phyloP scores from a whole-genome alignment of 768 basidiomycete species.

The Leccinum rimulosum region DNA sequence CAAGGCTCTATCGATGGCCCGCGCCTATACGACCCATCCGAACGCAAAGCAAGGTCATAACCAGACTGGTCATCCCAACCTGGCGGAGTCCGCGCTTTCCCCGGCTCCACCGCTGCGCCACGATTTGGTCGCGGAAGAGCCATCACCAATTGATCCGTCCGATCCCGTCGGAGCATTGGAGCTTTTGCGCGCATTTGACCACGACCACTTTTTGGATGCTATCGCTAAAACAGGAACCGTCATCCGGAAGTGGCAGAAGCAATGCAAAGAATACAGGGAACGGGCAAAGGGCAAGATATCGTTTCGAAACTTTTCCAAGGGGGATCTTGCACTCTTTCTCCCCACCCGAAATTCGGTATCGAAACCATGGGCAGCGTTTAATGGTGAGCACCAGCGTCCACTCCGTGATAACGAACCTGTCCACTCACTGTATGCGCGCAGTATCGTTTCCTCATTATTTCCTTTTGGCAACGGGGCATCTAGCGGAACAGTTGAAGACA shows the following conservation, averaged over 20 bases:
- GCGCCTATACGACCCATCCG: slow-evolving; percentile 53
- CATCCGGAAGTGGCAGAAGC: slow-evolving; percentile 95
- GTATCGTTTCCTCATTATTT: slow-evolving; percentile 99
- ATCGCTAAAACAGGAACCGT: slow-evolving; percentile 80
- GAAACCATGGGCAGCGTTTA: slow-evolving; percentile 98
- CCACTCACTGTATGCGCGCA: slow-evolving; percentile 26
- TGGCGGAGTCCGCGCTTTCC: slow-evolving; percentile 52
- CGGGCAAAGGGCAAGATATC: slow-evolving; percentile 96
- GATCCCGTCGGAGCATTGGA: slow-evolving; percentile 72
- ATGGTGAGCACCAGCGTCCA: slow-evolving; percentile 54
- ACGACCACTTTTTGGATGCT: slow-evolving; percentile 82
- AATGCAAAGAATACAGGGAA: slow-evolving; percentile 93
- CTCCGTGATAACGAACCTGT: background rate
- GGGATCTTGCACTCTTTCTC: slow-evolving; percentile 92
- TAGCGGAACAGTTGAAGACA: slow-evolving; percentile 86
- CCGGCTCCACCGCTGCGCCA: slow-evolving; percentile 45
- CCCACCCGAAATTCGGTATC: slow-evolving; percentile 93
- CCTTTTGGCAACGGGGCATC: slow-evolving; percentile 79
- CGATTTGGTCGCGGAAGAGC: slow-evolving; percentile 55
- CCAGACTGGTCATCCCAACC: slow-evolving; percentile 25
- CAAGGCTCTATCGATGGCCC: slow-evolving; percentile 64
- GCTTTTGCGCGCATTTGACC: slow-evolving; percentile 69
- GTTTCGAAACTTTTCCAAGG: slow-evolving; percentile 92
- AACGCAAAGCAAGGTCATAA: slow-evolving; percentile 44
- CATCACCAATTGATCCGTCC: slow-evolving; percentile 74